These are phyloP conservation scores for Paracoccidioides brasiliensis DNA, from an alignment of 2,329 filamentous ascomycete species.

Conservation along the genomic window DNA sequence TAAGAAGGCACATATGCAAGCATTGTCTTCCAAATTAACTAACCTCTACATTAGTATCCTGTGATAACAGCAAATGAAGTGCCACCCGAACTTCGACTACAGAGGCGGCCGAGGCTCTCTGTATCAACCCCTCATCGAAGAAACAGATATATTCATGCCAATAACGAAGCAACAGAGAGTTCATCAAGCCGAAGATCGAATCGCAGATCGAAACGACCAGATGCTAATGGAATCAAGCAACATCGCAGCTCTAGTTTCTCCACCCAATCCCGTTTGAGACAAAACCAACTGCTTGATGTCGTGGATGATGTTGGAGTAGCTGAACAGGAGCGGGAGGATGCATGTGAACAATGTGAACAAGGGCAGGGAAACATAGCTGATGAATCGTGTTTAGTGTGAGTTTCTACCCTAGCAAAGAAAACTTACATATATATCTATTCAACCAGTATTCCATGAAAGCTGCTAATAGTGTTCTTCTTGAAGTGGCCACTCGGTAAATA, in stretches of 20 bases:
- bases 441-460: not conserved
- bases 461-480: not conserved
- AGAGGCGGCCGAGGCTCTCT: conserved; percentile 43
- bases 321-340: conserved; percentile 47
- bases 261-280: conserved; percentile 38
- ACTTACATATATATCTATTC: not conserved
- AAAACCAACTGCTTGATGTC: conserved; percentile 52
- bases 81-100: conserved; percentile 42
- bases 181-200: not conserved
- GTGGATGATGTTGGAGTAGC: conserved; percentile 55
- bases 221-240: conserved; percentile 27
- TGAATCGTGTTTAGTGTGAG: conserved; percentile 22
- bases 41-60: conserved; percentile 52
- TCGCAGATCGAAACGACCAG: conserved; percentile 3
- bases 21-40: conserved; percentile 16
- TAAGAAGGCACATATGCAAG: conserved; percentile 36
- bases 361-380: conserved; percentile 40
- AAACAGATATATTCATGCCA: conserved; percentile 19
- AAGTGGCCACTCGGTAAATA: not conserved
- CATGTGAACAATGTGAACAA: conserved; percentile 46
- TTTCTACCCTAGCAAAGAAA: not conserved
- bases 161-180: conserved; percentile 11
- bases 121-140: conserved; percentile 41
- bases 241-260: conserved; percentile 32
- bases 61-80: conserved; percentile 78